Evolutionary conservation across 805 yeast genomes (phyloP).

Genomic region (Myxozyma vanderwaltii): DNA sequence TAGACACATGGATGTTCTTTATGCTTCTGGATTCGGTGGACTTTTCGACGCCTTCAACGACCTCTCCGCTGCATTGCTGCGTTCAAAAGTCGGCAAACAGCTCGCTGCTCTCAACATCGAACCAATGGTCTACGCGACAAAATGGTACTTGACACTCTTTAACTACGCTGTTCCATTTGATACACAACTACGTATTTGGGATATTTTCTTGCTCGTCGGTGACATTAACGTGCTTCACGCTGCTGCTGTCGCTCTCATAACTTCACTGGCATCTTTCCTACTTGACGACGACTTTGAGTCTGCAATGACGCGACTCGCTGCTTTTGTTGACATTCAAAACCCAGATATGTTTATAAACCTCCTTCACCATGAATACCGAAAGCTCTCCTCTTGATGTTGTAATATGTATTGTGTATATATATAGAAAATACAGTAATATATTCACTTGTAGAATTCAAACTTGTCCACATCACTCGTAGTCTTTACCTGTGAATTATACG

Average conservation of each 20-base stretch:
- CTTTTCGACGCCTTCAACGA: constrained; percentile 25
- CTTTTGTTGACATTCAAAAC: constrained; percentile 10
- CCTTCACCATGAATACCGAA: constrained; percentile 15
- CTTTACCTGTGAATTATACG: constrained; percentile 95
- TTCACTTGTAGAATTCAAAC: constrained; percentile 90
- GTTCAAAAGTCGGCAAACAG: constrained; percentile 10
- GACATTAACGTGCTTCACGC: constrained; percentile 27
- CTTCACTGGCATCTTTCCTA: constrained; percentile 8
- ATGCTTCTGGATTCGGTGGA: constrained; percentile 26
- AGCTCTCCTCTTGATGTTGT: neutral
- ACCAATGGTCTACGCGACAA: constrained; percentile 32
- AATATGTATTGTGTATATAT: neutral
- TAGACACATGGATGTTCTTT: constrained; percentile 23
- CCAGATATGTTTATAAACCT: constrained; percentile 28
- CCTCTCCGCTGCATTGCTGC: constrained; percentile 4
- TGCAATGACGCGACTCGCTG: constrained; percentile 21
- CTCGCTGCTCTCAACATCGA: constrained; percentile 20
- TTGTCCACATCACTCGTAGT: constrained; percentile 94
- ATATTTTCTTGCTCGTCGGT: constrained; percentile 25
- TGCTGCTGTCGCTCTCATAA: constrained; percentile 28
- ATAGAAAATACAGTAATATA: neutral
- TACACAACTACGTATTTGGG: constrained; percentile 34
- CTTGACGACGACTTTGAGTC: constrained; percentile 21
- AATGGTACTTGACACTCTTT: constrained; percentile 35
- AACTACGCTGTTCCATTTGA: constrained; percentile 31